These are phyloP conservation scores for Clitopilus passeckerianus DNA, from an alignment of 768 basidiomycete genomes.

Conservation along the genomic window DNA sequence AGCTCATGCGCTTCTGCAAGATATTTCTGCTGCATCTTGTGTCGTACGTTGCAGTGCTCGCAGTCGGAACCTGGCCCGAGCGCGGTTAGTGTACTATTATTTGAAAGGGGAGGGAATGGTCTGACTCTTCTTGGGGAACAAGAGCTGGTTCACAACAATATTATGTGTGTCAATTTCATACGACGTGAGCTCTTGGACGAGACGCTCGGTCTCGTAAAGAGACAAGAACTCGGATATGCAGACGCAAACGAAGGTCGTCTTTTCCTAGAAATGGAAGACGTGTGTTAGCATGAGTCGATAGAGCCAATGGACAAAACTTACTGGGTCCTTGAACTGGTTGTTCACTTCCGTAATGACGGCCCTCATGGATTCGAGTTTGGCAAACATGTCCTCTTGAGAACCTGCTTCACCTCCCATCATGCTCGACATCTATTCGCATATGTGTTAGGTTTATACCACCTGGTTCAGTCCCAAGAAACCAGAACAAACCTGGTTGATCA, in stretches of 20 bases:
- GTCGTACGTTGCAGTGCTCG: constrained; percentile 90
- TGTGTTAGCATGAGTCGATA: background rate
- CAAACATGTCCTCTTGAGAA: constrained; percentile 97
- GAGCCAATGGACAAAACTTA: constrained; percentile 28
- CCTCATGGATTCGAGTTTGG: constrained; percentile 95
- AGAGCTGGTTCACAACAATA: constrained; percentile 95
- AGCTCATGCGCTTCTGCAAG: constrained; percentile 94
- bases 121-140: constrained; percentile 89
- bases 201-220: constrained; percentile 95
- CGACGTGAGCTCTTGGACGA: constrained; percentile 92
- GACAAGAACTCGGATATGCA: constrained; percentile 99
- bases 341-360: constrained; percentile 98
- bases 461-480: background rate
- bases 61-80: constrained; percentile 74
- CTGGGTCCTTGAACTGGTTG: constrained; percentile 98
- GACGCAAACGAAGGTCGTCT: constrained; percentile 98
- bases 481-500: constrained; percentile 73
- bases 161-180: constrained; percentile 98
- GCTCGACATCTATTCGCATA: constrained; percentile 72
- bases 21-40: constrained; percentile 99
- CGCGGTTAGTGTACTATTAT: background rate
- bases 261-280: constrained; percentile 56
- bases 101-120: background rate
- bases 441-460: background rate
- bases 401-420: constrained; percentile 94